Base-by-base conservation (phyloP, 2,329 filamentous ascomycete species). In the Aspergillus aculeatus region DNA sequence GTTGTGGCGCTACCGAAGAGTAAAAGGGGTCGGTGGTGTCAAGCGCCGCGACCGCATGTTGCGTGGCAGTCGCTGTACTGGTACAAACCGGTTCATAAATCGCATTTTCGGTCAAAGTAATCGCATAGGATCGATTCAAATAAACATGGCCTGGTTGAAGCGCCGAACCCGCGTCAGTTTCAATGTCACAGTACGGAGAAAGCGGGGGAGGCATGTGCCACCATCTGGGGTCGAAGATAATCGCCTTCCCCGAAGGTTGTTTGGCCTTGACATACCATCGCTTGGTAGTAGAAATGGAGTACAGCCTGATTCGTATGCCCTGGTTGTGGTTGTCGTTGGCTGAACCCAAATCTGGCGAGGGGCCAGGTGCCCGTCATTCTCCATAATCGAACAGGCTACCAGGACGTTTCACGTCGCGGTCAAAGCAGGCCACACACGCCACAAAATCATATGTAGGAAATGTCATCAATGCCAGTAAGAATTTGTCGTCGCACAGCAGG, bases 1-100 rank as follows among this genome's bases (percentile, higher is more conserved):
- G 89, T 76, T 96, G 92, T 14, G 95, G 94, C 49, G 95, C 94
- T 21, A 91, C 92, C 41, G 93, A 96, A 57, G 93, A 89, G 76
- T 96, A 96, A 76, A 99, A 99, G 9, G 92, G 92, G 69, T 96
- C 91, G 64, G 86, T 83, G 57, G 91, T 85, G 74, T 92, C 86
- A 61, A 88, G 84, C 63, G 88, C 76, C 61, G 81, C 80, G 47
- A 81, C 78, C 10, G 78, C 75, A 59, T 78, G 71, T 47, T 66
- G 64, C 5, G 68, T 67, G 19, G 70, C 62, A 5, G 66, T 69
- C 49, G 73, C 67, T 11, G 72, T 68, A 41, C 74, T 76, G 12
- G 80, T 82, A 66, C 82, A 84, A 53, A 77, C 65, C 10, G 82
- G 81, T 60, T 78, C 76, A 60, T 80, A 85, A 35, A 82, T 71